Evolutionary conservation across 257 asterid genomes (phyloP), one percentile per base, ranked within the genome.

Genomic region (Solanum pinnatisectum): DNA sequence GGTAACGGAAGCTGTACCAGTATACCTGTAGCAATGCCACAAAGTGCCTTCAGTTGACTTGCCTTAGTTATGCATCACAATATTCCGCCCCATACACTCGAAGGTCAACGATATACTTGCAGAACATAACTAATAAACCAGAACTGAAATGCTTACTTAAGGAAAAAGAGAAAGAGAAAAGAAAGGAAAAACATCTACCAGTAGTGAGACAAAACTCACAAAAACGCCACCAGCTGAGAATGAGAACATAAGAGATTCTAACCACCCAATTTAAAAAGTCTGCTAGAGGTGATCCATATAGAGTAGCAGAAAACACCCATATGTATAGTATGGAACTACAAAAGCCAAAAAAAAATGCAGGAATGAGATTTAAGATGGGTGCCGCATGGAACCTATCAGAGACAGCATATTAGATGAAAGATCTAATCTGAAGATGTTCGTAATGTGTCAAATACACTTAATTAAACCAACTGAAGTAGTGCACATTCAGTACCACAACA

Each of bases 1-100:
- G 99, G 99, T 89, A 97, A 88, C 3, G 99, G 99, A 87, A 97
- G 98, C 89, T 97, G 99, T 72, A 97, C 98, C 91, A 97, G 63
- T 90, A 97, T 95, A 83, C 98, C 99, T 97, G 91, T 87, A 92
- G 84, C 87, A 88, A 87, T 22, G 87, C 87, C 87, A 84, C 68
- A 40, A n/a, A 67, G 67, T 68, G 37, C 73, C 22, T 49, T 39
- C 10, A 86, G 74, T 49, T 23, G 4, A 78, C 63, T 40, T n/a
- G 23, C 3, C 84, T 40, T n/a, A n/a, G 84, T 77, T 79, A 79
- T 79, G 15, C 63, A 27, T 44, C 84, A 79, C 5, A 37, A 81
- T 46, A 81, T 81, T 46, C 40, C 30, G 2, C 22, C 84, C 59
- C 2, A 77, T 14, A 77, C 56, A 77, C 30, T 76, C 2, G 3